phyloP scores from a whole-genome alignment of 2,329 filamentous ascomycete species.

The Monosporascus sp. region DNA sequence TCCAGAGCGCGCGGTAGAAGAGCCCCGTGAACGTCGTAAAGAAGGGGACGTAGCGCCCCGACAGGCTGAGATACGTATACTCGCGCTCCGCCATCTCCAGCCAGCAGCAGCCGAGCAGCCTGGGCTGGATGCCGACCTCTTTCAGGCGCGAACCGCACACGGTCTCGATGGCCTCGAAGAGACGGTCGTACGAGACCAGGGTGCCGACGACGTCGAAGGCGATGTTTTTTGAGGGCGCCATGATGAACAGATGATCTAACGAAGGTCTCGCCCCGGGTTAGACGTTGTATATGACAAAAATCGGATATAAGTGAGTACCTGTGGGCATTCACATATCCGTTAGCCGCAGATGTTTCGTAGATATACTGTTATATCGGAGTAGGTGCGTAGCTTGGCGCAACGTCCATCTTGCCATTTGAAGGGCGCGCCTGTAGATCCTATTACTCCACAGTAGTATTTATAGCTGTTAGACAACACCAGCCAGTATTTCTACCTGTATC shows the following conservation, averaged over 20 bases:
- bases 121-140: constrained; percentile 32
- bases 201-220: constrained; percentile 50
- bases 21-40: constrained; percentile 35
- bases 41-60: constrained; percentile 37
- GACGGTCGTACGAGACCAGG: constrained; percentile 40
- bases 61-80: constrained; percentile 43
- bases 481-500: not conserved
- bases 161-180: constrained; percentile 33
- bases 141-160: constrained; percentile 36
- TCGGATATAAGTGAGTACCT: not conserved
- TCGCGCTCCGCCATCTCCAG: constrained; percentile 41
- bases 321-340: no score
- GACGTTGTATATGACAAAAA: not conserved
- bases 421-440: not conserved
- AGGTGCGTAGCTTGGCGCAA: not conserved
- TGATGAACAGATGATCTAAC: not conserved
- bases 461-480: not conserved
- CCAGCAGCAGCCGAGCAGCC: constrained; percentile 41
- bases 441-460: not conserved
- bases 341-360: not conserved
- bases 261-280: no score
- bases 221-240: constrained; percentile 31
- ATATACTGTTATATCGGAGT: not conserved
- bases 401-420: not conserved
- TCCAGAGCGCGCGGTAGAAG: constrained; percentile 43